phyloP scores from a whole-genome alignment of 495 filamentous ascomycete genomes.

The Aspergillus haitiensis region DNA sequence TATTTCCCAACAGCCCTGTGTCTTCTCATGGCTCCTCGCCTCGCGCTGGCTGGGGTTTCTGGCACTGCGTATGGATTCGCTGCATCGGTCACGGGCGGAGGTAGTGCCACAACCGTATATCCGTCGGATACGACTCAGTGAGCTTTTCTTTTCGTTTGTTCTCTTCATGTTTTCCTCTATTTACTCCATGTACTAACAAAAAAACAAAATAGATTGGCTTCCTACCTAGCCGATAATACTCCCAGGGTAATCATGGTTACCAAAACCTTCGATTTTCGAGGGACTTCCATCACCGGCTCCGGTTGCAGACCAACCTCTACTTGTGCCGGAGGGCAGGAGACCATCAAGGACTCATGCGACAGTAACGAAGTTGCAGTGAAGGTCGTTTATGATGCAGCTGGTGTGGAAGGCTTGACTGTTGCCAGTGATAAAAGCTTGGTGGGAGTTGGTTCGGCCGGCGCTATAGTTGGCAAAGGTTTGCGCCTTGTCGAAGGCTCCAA shows the following conservation, averaged over 20 bases:
- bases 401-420: constrained; percentile 4
- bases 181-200: background rate
- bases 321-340: background rate
- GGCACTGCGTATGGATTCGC: background rate
- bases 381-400: background rate
- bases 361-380: background rate
- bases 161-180: background rate
- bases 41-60: background rate
- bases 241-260: background rate
- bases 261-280: background rate
- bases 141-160: background rate
- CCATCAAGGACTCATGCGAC: background rate
- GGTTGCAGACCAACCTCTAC: background rate
- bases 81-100: background rate
- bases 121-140: background rate
- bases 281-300: background rate
- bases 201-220: background rate
- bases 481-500: constrained; percentile 7
- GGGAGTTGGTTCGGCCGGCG: constrained; percentile 7
- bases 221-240: background rate
- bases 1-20: too few relatives aligned
- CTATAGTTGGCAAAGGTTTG: constrained; percentile 10
- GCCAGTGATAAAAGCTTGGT: constrained; percentile 4
- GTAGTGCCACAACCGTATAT: background rate
- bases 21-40: background rate